These are phyloP conservation scores for Backusella circina DNA, from an alignment of 192 early-diverging fungal genomes.

Conservation along the genomic window DNA sequence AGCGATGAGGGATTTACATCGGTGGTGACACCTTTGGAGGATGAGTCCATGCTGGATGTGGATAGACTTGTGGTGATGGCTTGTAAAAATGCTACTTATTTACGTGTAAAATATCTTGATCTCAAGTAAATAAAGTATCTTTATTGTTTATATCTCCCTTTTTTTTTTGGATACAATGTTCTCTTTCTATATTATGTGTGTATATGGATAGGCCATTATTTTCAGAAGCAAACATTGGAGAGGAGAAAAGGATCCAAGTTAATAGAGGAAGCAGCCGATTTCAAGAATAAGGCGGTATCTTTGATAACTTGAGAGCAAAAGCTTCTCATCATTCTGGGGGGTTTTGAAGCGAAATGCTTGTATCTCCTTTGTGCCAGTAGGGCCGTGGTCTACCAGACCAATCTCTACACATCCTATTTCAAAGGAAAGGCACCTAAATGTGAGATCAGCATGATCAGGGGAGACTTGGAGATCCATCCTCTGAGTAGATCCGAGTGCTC, in stretches of 20 bases:
- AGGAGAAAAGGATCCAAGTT: too few relatives aligned
- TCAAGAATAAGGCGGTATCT: too few relatives aligned
- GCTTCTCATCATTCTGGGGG: constrained; percentile 9
- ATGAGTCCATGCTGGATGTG: neutral
- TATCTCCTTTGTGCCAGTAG: neutral
- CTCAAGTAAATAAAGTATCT: neutral
- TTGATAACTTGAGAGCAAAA: neutral
- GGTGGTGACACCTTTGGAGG: neutral
- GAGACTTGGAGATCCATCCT: neutral
- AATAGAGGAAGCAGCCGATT: too few relatives aligned
- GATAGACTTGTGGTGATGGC: neutral
- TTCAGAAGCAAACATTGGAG: too few relatives aligned
- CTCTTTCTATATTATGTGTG: too few relatives aligned
- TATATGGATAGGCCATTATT: too few relatives aligned
- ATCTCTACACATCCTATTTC: neutral
- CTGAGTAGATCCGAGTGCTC: neutral
- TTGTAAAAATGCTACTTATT: neutral
- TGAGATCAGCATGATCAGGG: neutral
- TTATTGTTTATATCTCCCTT: neutral
- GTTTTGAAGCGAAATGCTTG: neutral
- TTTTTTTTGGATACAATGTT: neutral
- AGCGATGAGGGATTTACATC: neutral
- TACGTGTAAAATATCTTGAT: neutral
- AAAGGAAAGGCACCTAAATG: neutral
- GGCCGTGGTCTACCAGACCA: neutral